These are phyloP conservation scores for Mesembryanthemum crystallinum DNA, from an alignment of 148 eudicot species.

Conservation along the genomic window DNA sequence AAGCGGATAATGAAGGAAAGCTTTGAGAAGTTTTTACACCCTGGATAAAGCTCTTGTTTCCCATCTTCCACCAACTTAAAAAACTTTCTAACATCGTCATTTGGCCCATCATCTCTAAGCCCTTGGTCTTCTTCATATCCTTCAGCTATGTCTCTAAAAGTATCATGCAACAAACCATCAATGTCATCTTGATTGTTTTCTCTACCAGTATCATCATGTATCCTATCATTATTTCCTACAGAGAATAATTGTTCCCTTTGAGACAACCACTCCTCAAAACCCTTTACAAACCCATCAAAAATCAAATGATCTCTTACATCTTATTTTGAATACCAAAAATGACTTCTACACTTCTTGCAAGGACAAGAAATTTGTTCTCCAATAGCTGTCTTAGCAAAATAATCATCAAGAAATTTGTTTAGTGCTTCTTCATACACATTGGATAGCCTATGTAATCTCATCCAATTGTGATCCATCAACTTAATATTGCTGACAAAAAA, in stretches of 20 bases:
- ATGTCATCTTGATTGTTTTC: neutral
- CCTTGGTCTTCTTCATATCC: neutral
- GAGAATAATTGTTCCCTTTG: neutral
- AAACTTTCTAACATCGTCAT: neutral
- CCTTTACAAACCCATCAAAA: neutral
- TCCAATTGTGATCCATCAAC: no score
- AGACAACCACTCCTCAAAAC: neutral
- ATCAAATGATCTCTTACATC: neutral
- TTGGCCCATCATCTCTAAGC: neutral
- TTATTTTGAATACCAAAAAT: neutral
- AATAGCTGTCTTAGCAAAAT: no score
- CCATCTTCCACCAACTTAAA: conserved; percentile 6
- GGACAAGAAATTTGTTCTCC: no score
- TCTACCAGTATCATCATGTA: no score
- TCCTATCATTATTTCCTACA: no score
- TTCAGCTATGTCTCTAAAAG: neutral
- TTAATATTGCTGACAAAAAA: no score
- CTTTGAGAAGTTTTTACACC: neutral
- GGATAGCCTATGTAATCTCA: no score
- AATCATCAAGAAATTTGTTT: no score
- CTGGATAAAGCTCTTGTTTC: neutral
- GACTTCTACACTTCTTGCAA: neutral
- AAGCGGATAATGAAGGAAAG: neutral
- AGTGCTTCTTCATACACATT: no score
- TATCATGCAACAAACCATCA: neutral